phyloP scores from a whole-genome alignment of 352 stramenopile genomes.

The Globisporangium rhizosaccharum region DNA sequence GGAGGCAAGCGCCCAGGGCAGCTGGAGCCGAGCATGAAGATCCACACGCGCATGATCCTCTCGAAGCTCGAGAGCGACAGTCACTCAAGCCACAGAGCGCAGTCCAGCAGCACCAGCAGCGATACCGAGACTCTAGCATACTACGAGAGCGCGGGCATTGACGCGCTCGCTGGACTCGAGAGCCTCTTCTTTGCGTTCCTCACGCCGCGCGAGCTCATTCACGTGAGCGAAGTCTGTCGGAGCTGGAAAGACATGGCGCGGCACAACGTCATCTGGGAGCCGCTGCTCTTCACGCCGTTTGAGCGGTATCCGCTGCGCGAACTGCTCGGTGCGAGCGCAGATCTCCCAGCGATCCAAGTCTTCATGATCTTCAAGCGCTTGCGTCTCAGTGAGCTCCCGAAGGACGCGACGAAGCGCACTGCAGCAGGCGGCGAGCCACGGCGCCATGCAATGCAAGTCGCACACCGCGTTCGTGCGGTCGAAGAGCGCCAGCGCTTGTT shows the following conservation, averaged over 20 bases:
- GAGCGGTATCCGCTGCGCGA: conserved; percentile 60
- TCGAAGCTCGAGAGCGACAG: conserved; percentile 25
- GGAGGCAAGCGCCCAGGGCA: neutral
- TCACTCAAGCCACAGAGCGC: neutral
- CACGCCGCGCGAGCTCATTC: conserved; percentile 34
- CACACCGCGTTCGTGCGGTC: conserved; percentile 2
- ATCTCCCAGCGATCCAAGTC: conserved; percentile 62
- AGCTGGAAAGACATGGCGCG: conserved; percentile 49
- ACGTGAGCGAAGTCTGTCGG: conserved; percentile 41
- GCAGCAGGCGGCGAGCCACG: neutral
- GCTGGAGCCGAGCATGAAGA: conserved; percentile 28
- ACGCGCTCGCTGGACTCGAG: conserved; percentile 49
- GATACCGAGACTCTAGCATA: neutral
- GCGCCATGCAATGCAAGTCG: neutral
- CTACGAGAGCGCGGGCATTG: conserved; percentile 26
- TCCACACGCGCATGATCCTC: conserved; percentile 52
- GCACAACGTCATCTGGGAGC: conserved; percentile 64
- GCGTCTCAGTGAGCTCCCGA: conserved; percentile 23
- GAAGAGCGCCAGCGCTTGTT: conserved; percentile 18
- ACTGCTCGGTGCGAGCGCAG: conserved; percentile 36
- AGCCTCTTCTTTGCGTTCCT: conserved; percentile 62
- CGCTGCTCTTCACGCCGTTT: conserved; percentile 44
- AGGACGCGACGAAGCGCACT: neutral
- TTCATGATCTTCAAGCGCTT: conserved; percentile 68
- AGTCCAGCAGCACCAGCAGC: neutral